phyloP scores from a whole-genome alignment of 345 rosid species.

The Lepidium didymum region DNA sequence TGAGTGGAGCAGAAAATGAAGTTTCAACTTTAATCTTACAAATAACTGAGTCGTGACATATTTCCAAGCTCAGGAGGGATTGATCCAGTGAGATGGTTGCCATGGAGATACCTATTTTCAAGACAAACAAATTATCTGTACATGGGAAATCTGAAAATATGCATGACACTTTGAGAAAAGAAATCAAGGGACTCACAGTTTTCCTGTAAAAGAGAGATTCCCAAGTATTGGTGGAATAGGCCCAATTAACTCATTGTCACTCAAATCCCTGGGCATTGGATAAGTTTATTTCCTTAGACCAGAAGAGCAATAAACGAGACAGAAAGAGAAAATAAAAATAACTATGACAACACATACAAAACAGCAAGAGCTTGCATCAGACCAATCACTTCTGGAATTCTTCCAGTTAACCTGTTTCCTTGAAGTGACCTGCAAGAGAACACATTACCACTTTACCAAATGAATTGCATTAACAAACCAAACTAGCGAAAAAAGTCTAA shows the following conservation, averaged over 20 bases:
- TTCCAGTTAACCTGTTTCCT: conserved; percentile 71
- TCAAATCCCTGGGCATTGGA: conserved; percentile 53
- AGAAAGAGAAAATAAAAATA: neutral
- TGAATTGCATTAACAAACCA: neutral
- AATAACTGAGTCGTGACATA: conserved; percentile 88
- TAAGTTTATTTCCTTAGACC: neutral
- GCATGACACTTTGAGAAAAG: neutral
- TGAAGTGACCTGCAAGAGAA: conserved; percentile 63
- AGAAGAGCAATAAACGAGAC: neutral
- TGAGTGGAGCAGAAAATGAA: neutral
- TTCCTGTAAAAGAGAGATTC: conserved; percentile 80
- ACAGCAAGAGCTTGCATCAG: conserved; percentile 98
- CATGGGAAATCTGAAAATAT: neutral
- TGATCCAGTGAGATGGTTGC: conserved; percentile 76
- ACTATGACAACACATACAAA: conserved; percentile 41
- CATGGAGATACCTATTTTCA: conserved; percentile 69
- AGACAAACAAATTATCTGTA: neutral
- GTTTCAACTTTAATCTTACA: conserved; percentile 39
- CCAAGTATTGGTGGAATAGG: conserved; percentile 88
- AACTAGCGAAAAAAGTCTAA: neutral
- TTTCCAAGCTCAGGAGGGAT: conserved; percentile 97
- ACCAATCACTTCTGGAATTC: conserved; percentile 85
- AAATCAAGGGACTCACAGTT: conserved; percentile 45
- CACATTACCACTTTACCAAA: neutral
- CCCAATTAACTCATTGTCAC: conserved; percentile 81